phyloP scores from a whole-genome alignment of 768 basidiomycete genomes.

The Mycena albidolilacea region DNA sequence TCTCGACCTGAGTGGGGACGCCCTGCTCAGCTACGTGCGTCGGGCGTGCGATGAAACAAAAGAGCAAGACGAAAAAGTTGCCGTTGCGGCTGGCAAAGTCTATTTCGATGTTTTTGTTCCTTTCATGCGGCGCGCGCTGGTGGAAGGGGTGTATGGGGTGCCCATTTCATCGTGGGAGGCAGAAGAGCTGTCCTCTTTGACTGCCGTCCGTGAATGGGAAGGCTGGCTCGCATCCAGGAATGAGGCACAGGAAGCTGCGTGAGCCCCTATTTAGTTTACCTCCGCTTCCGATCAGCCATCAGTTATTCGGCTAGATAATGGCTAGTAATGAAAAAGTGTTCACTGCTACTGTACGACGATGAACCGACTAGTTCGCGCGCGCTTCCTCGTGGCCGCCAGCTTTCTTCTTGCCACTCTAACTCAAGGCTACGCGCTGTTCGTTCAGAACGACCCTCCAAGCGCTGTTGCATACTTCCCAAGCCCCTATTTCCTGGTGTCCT shows the following conservation, averaged over 20 bases:
- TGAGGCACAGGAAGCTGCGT: not conserved
- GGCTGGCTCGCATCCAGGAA: constrained; percentile 37
- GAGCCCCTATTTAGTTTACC: constrained; percentile 15
- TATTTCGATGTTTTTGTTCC: constrained; percentile 78
- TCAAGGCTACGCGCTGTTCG: constrained; percentile 3
- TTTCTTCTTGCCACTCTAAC: constrained; percentile 7
- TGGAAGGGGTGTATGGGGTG: constrained; percentile 81
- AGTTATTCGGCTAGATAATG: not conserved
- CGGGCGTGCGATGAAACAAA: constrained; percentile 45
- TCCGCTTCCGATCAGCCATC: constrained; percentile 2
- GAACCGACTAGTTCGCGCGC: constrained; percentile 26
- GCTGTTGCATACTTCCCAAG: constrained; percentile 26
- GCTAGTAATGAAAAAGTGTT: not conserved
- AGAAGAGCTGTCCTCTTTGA: not conserved
- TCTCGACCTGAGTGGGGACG: constrained; percentile 61
- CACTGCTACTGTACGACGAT: constrained; percentile 2
- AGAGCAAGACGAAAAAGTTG: constrained; percentile 51
- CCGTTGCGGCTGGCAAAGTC: constrained; percentile 65
- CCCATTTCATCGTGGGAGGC: constrained; percentile 43
- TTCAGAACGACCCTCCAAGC: not conserved
- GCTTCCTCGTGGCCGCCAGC: constrained; percentile 2
- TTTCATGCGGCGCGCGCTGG: constrained; percentile 77
- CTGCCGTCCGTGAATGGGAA: constrained; percentile 54
- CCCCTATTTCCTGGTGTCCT: constrained; percentile 25
- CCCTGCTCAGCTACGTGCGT: constrained; percentile 62